Evolutionary conservation across 345 rosid genomes (phyloP).

Genomic region (Aquilaria sinensis): DNA sequence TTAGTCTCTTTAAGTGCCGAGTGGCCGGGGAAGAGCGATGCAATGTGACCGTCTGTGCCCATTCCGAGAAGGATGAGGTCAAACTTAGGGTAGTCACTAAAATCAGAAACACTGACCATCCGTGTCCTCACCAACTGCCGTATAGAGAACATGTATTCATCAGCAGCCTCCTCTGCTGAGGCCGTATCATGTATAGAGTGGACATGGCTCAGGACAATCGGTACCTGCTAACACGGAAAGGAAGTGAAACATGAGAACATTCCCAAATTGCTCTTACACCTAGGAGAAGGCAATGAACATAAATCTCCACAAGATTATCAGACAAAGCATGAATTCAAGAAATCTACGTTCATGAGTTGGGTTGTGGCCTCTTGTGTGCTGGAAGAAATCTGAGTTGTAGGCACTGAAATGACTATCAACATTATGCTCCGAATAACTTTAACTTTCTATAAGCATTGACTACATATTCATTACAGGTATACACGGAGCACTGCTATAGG

Average conservation of each 20-base stretch:
- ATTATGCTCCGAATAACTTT: too few species aligned
- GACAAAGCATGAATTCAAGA: neutral
- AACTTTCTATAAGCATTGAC: too few species aligned
- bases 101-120: constrained; percentile 56
- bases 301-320: neutral
- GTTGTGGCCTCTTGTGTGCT: too few species aligned
- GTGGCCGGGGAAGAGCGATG: constrained; percentile 82
- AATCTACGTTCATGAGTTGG: neutral
- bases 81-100: constrained; percentile 83
- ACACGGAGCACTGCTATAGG: too few species aligned
- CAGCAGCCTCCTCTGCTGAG: constrained; percentile 81
- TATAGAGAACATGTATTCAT: constrained; percentile 61
- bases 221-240: constrained; percentile 41
- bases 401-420: too few species aligned
- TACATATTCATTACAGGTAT: too few species aligned
- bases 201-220: constrained; percentile 66
- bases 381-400: too few species aligned
- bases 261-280: neutral
- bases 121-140: constrained; percentile 69
- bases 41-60: constrained; percentile 89
- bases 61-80: constrained; percentile 85
- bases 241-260: constrained; percentile 5
- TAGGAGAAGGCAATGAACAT: too few species aligned
- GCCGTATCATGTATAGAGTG: constrained; percentile 74
- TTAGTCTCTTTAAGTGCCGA: constrained; percentile 44